Conservation (phyloP, 805 yeast species). For the Wickerhamiella kurtzmanii region DNA sequence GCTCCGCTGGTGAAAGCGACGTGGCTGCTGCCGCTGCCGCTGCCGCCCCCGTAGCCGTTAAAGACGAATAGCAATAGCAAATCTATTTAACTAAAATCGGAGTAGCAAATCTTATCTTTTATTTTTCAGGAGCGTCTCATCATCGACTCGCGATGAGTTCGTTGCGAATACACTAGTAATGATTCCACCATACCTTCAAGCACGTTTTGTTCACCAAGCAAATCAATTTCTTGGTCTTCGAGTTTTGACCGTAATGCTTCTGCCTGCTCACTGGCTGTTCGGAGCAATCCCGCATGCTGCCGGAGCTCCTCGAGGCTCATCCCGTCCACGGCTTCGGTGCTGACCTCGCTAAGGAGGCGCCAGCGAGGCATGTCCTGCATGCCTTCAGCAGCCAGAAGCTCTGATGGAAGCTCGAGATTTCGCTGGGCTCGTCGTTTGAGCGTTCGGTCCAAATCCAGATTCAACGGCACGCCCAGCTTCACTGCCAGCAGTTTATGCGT, state of each 20-base stretch:
- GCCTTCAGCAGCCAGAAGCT: constrained; percentile 8
- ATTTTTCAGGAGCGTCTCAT: not conserved
- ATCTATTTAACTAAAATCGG: not conserved
- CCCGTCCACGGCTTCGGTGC: constrained; percentile 27
- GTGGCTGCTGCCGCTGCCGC: constrained; percentile 11
- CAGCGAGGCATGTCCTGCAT: constrained; percentile 20
- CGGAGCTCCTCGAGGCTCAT: constrained; percentile 29
- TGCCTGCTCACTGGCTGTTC: constrained; percentile 27
- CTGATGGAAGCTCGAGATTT: constrained; percentile 12
- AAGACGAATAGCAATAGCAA: constrained; percentile 5
- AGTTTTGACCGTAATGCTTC: constrained; percentile 35
- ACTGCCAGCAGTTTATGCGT: constrained; percentile 50
- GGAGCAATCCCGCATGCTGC: constrained; percentile 27
- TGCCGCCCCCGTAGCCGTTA: constrained; percentile 10
- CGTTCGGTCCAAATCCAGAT: constrained; percentile 31
- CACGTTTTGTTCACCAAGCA: constrained; percentile 53
- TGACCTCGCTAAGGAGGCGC: constrained; percentile 24
- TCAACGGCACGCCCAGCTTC: constrained; percentile 60
- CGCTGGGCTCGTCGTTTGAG: constrained; percentile 1
- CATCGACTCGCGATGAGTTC: constrained; percentile 17
- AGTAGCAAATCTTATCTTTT: not conserved
- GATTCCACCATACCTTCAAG: constrained; percentile 84
- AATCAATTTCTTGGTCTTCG: constrained; percentile 36
- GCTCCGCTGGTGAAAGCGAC: no score
- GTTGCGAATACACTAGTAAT: constrained; percentile 77